Base-by-base conservation (phyloP, 176 grass and related monocot species). In the Eleusine coracana region DNA sequence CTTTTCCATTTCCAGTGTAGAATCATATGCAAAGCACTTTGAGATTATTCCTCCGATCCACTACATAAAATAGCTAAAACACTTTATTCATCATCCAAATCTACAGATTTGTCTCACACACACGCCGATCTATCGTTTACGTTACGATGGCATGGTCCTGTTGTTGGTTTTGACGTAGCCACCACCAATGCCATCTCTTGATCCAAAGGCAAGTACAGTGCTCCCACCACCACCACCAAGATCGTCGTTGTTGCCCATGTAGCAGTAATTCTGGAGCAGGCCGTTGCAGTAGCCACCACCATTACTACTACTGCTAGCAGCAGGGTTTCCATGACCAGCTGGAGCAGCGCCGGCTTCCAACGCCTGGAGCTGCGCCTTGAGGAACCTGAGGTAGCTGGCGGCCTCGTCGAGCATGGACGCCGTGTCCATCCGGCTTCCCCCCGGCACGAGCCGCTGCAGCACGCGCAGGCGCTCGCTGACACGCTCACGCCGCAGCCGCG, bases 381-480 rank as follows among this genome's bases (percentile, higher is more conserved):
- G 82, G 84, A 97, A 97, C 84, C 80, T 94, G 63, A 97, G 86
- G 78, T 97, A 97, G 81, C 92, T 90, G 52, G 90, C 90, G 10
- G 89, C 94, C 84, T 97, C 94, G 62, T 91, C 94, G 73, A 97
- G 87, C 94, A 97, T 94, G 46, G 94, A 91, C 1, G 94, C 94
- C 25, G 94, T 97, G 86, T 97, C 94, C 94, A 97, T 88, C 84
- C 87, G 83, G 70, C 81, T 90, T 3, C 94, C 91, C 4, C 94
- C 94, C 5, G 95, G 95, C 29, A 97, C 95, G 31, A 97, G 90
- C 68, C 86, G 86, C 86, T 94, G 92, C 76, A 94, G 86, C 73
- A 82, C 88, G 61, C 92, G 80, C 23, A 94, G 87, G 64, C 86
- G 71, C 82, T 91, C 86, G 64, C 92, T 91, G 58, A 94, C 88